Evolutionary conservation across 768 basidiomycete genomes (phyloP), one percentile per base, ranked within the genome.

Genomic region (Sutorius australiensis): DNA sequence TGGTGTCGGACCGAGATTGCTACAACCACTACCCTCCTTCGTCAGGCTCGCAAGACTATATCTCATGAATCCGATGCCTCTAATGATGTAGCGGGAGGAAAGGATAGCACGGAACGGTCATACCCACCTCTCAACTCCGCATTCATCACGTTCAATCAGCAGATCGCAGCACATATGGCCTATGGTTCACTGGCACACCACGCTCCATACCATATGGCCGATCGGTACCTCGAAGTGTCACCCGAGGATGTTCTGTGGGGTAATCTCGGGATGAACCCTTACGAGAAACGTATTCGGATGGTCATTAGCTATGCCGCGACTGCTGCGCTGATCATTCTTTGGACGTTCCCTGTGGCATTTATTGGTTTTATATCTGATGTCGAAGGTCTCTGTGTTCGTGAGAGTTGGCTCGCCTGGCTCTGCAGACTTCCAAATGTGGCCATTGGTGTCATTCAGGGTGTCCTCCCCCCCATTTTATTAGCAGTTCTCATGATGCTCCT

Each of bases 161-260:
- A 98, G 74, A 89, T 97, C 56, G 88, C 90, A 3, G 94, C 95
- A 16, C 94, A 98, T 69, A 74, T 98, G 68, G 92, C 89, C 1
- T 78, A 80, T 33, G 85, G 94, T 69, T 74, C 76, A 4, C 72
- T 95, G 38, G 73, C 82, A 6, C 89, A 95, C 68, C 85, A 95
- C 63, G 81, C 84, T 47, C 92, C 92, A 24, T 91, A 90, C 61
- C 74, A 81, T 13, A 97, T 98, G 92, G 72, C 79, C 10, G 74
- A 75, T 27, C 82, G 83, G 46, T 88, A 84, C 63, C 78, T 86
- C 37, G 95, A 97, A 67, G 84, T 95, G 48, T 79, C 87, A 0
- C 94, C 95, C 0, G 77, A 80, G 28, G 94, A 97, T 69, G 87
- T 99, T 42, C 87, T 98, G 56, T 98, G 95, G 95, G 72, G 78